Conservation (phyloP, 2,329 filamentous ascomycete species). For the Venturia oleaginea region DNA sequence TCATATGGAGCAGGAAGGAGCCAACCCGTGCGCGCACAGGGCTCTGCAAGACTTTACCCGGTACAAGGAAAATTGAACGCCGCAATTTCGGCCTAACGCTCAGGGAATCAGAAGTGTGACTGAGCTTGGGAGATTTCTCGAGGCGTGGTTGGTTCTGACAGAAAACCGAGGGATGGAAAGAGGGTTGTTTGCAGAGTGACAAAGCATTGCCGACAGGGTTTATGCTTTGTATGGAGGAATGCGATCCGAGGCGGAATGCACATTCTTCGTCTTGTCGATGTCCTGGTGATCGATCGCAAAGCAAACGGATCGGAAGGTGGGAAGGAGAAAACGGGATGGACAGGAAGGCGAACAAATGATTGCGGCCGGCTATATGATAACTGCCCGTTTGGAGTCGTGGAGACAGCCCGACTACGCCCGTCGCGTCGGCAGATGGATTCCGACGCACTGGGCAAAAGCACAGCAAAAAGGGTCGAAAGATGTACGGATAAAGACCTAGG, state of each 20-base stretch:
- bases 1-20: neutral
- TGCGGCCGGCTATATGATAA: neutral
- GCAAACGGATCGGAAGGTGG: neutral
- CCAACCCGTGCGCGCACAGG: neutral
- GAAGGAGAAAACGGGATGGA: neutral
- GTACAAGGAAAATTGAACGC: neutral
- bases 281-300: neutral
- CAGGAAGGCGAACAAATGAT: neutral
- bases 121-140: neutral
- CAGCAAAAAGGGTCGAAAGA: neutral
- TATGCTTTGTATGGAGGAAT: neutral
- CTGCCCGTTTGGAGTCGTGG: neutral
- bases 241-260: neutral
- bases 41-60: neutral
- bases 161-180: neutral
- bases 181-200: neutral
- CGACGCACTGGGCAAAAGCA: constrained; percentile 2
- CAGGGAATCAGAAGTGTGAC: neutral
- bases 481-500: neutral
- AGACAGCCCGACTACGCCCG: neutral
- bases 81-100: neutral
- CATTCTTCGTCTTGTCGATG: neutral
- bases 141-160: neutral
- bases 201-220: neutral
- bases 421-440: neutral